These are phyloP conservation scores for Phytopythium chamaehyphon DNA, from an alignment of 352 stramenopile genomes.

Conservation along the genomic window DNA sequence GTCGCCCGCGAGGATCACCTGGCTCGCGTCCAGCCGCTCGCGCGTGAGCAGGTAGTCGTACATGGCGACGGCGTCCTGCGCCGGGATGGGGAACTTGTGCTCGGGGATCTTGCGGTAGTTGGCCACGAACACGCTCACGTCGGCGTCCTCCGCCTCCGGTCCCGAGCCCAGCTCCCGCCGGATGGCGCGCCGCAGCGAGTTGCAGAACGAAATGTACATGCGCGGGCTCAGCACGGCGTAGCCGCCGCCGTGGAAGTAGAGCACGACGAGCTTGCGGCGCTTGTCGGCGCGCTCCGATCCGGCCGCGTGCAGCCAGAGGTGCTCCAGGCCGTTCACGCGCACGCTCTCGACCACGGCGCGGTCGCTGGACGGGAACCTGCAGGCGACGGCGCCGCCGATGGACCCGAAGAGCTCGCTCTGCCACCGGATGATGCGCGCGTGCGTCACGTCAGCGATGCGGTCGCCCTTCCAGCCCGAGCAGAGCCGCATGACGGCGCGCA, in stretches of 20 bases:
- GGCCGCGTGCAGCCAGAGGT: constrained; percentile 32
- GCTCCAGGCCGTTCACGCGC: constrained; percentile 27
- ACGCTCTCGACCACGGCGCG: constrained; percentile 19
- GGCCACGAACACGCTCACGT: constrained; percentile 37
- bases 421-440: constrained; percentile 27
- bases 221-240: constrained; percentile 35
- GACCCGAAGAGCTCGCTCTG: constrained; percentile 26
- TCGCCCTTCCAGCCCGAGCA: constrained; percentile 21
- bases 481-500: constrained; percentile 19
- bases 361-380: constrained; percentile 9
- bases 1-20: constrained; percentile 40
- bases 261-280: constrained; percentile 18
- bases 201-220: constrained; percentile 39
- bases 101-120: constrained; percentile 55
- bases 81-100: constrained; percentile 32
- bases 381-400: constrained; percentile 21
- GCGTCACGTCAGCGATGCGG: constrained; percentile 14
- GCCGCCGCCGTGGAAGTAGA: constrained; percentile 44
- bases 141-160: constrained; percentile 10
- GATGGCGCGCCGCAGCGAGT: constrained; percentile 18
- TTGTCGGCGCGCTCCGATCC: neutral
- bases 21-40: constrained; percentile 22
- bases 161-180: constrained; percentile 16
- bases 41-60: constrained; percentile 37
- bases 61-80: constrained; percentile 32